Evolutionary conservation across 257 asterid species (phyloP), one percentile per base, ranked within the genome.

Genomic region (Thymus quinquecostatus): DNA sequence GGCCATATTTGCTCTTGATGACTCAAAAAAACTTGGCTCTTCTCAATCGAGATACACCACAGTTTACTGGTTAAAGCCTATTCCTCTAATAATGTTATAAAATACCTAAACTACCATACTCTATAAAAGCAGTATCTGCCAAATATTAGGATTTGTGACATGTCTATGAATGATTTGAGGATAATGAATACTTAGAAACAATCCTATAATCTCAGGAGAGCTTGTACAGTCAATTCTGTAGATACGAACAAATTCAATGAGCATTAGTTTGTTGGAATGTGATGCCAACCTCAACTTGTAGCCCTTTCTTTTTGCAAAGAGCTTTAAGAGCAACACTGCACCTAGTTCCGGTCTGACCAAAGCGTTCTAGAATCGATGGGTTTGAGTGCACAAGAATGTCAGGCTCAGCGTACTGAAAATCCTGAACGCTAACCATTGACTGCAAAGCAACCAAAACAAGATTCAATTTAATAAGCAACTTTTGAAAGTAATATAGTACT

Each of bases 261-360:
- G 69, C 64, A 64, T 48, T 50, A 5, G 60, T n/a, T 7, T 27
- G 43, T 40, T 65, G 53, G 60, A 30, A 73, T 48, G 41, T 48
- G 27, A 33, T 21, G 33, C 41, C 62, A 78, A 87, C 95, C 97
- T 90, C 97, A 78, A 76, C 85, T 70, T 76, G 80, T 55, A 90
- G 79, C 60, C 97, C 97, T 79, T 88, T 90, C 86, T 88, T 88
- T 76, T 80, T 88, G 84, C 95, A 90, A 69, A 90, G 91, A 64
- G 88, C 88, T 85, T 80, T 85, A 70, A 90, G 95, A 2, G 89
- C 95, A 80, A 66, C 79, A 73, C 71, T 82, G 80, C 77, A 82
- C 77, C 74, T 81, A 5, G 77, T 63, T 68, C 84, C 90, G 29
- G 59, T 79, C 77, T 80, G 79, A 67, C 67, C 65, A 71, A 82